Base-by-base conservation (phyloP, 805 yeast genomes). In the Grigorovia transvaalensis region DNA sequence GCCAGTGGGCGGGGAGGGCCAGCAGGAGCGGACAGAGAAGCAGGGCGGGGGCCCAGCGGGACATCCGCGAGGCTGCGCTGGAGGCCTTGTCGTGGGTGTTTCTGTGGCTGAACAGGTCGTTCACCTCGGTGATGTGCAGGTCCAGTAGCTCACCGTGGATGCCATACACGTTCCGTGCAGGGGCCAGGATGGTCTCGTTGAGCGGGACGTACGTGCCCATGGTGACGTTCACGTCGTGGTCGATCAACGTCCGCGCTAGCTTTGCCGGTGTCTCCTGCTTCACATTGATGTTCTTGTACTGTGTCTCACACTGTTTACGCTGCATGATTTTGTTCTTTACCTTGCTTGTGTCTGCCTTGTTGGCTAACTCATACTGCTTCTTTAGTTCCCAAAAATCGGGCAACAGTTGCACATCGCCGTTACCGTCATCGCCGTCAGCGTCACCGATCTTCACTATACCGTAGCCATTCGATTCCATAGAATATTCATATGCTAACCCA, bases 401-500 rank as follows among this genome's bases (percentile, higher is more conserved):
- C 19, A 70, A 63, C 6, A 74, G 51, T n/a, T 71, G 58, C 1
- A 70, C 73, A 50, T 74, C 71, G 9, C 75, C 75, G 30, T 65
- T 59, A 1, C 70, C 73, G 50, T 74, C 71, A 9, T 75, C 75
- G 30, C 65, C 59, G 15, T 33, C 38, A 11, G 19, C 48, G 18
- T 68, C 65, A 53, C 68, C 71, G 27, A 81, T 68, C 48, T 76
- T 75, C 1, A 87, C 89, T 41, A 88, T 68, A 0, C 96, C 96
- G 65, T 87, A 87, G 57, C 83, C 80, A 65, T 88, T 87, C 8
- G 82, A 77, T 59, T 84, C 95, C 61, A 85, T 88, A 4, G 88
- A 75, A 64, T 75, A 87, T 64, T 87, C 95, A 59, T 88, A 88
- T 5, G 85, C 88, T 49, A 88, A 69, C 0, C 95, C 97, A 8